These are phyloP conservation scores for Tephrocybe sp. DNA, from an alignment of 768 basidiomycete species.

Conservation along the genomic window DNA sequence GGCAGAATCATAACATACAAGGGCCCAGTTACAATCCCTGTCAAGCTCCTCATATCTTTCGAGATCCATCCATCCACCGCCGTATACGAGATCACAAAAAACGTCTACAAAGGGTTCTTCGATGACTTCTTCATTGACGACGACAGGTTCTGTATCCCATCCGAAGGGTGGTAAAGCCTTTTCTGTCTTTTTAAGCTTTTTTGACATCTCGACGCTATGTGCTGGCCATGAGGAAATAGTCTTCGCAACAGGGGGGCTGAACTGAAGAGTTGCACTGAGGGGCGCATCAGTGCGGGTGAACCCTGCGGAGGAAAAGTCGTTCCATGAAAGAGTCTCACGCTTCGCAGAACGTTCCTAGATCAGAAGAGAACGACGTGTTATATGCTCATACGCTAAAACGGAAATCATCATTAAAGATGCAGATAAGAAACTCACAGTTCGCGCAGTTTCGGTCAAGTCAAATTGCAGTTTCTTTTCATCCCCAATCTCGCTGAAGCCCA, in stretches of 20 bases:
- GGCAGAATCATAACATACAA: conserved; percentile 55
- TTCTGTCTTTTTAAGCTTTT: conserved; percentile 83
- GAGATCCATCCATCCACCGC: conserved; percentile 81
- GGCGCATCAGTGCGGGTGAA: conserved; percentile 80
- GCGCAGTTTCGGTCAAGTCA: conserved; percentile 87
- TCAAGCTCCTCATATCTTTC: conserved; percentile 75
- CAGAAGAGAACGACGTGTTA: neutral
- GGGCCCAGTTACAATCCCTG: conserved; percentile 88
- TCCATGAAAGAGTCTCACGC: conserved; percentile 86
- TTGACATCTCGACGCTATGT: conserved; percentile 69
- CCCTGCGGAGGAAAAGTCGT: conserved; percentile 82
- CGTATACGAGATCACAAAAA: conserved; percentile 80
- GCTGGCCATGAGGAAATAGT: conserved; percentile 72
- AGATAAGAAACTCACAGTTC: conserved; percentile 42
- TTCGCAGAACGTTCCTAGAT: conserved; percentile 64
- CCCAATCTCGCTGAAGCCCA: conserved; percentile 68
- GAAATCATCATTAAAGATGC: conserved; percentile 2
- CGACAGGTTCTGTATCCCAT: conserved; percentile 87
- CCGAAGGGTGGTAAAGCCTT: conserved; percentile 83
- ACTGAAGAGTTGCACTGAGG: conserved; percentile 80
- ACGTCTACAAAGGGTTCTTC: conserved; percentile 92
- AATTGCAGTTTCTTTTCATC: conserved; percentile 83
- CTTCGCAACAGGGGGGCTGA: conserved; percentile 50
- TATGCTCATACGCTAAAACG: neutral
- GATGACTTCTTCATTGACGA: conserved; percentile 76